Base-by-base conservation (phyloP, 441 rosid species). In the Geranium incanum region DNA sequence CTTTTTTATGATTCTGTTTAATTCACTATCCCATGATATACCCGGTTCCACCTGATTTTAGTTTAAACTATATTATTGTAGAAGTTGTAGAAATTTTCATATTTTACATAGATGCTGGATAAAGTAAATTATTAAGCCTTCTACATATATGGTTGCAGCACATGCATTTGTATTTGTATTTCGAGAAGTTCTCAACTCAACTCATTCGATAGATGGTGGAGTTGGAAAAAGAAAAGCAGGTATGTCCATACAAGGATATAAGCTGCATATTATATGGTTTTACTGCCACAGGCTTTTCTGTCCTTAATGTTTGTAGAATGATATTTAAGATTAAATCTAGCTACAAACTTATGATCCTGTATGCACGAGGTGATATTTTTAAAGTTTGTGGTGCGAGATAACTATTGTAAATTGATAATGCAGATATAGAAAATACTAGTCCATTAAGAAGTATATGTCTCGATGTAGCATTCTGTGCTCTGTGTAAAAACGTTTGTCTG, bases 121-220 rank as follows among this genome's bases (percentile, higher is more conserved):
- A 55, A 16, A n/a, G 8, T 15, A 55, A 55, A 19, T 70, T 16
- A 37, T 60, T 59, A 71, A 70, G 23, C 16, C 57, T 6, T 28
- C 63, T 66, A 59, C 23, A 64, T 68, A 64, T 38, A 11, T 80
- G 71, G 65, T 80, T 74, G 60, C 90, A 95, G 99, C 92, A 15
- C 73, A 79, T 76, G 84, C 97, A 3, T 89, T 81, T 84, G 87
- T 93, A 28, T 92, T 90, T 85, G 99, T 95, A 60, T 95, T 81
- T 84, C 91, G 97, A 0, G 96, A 95, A 75, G 87, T 89, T 77
- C 75, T 62, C 38, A 72, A 76, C 43, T 72, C 74, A 55, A 55
- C 74, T 78, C 64, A 82, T 18, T 45, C 70, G 21, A 45, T 65
- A 68, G 81, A 83, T 71, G 81, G 80, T 77, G 78, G 68, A 48